Evolutionary conservation across 2,329 filamentous ascomycete genomes (phyloP).

Genomic region (Chalaropsis ovoidea): DNA sequence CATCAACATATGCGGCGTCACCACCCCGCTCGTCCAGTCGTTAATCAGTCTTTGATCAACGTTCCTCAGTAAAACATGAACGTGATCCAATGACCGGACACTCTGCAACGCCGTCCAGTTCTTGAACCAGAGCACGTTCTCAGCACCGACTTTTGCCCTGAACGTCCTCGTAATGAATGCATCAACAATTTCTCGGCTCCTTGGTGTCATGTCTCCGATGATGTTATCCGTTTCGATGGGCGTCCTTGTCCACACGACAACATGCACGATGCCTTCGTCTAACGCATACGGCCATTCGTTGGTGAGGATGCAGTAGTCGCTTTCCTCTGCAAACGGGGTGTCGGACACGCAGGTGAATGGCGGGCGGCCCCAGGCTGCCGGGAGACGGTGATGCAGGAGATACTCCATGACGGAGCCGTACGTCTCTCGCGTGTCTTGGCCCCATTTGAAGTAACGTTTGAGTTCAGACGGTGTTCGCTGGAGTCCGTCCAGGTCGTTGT

Average conservation of each 20-base stretch:
- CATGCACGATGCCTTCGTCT: conserved; percentile 55
- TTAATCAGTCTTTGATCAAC: conserved; percentile 43
- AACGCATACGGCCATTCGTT: conserved; percentile 96
- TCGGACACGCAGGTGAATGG: conserved; percentile 45
- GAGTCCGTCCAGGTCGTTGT: conserved; percentile 59
- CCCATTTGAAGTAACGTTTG: conserved; percentile 69
- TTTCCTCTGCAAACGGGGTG: conserved; percentile 43
- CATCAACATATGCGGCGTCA: conserved; percentile 17
- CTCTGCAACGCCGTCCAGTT: conserved; percentile 87
- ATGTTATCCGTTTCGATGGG: conserved; percentile 58
- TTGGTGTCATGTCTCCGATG: conserved; percentile 61
- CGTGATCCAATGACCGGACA: conserved; percentile 76
- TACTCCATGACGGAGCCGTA: conserved; percentile 76
- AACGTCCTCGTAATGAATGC: conserved; percentile 64
- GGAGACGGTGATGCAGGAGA: conserved; percentile 61
- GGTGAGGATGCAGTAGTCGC: conserved; percentile 59
- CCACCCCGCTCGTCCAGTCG: conserved; percentile 39
- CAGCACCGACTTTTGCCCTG: conserved; percentile 43
- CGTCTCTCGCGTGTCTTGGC: conserved; percentile 54
- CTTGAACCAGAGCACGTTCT: conserved; percentile 76
- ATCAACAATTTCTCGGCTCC: conserved; percentile 54
- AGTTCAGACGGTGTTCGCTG: conserved; percentile 74
- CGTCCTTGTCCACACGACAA: conserved; percentile 89
- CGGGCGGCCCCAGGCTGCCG: conserved; percentile 52
- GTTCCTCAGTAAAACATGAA: conserved; percentile 62